Conservation (phyloP, 768 basidiomycete genomes). For the Kwoniella bestiolae region DNA sequence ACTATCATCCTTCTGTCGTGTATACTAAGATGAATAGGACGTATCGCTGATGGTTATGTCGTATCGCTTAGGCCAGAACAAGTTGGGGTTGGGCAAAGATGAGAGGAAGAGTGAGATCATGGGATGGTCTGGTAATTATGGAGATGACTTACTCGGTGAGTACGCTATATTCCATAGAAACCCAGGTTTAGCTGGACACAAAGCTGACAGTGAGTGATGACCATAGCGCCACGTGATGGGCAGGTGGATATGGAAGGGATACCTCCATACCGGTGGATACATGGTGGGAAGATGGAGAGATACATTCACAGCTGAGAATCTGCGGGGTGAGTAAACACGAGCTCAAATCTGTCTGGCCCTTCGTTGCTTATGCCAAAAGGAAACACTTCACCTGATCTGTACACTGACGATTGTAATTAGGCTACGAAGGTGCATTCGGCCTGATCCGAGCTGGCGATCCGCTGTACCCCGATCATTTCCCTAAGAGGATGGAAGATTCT, state of each 20-base stretch:
- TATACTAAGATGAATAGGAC: neutral
- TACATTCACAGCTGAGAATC: constrained; percentile 51
- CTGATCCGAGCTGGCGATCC: constrained; percentile 44
- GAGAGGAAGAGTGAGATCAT: constrained; percentile 49
- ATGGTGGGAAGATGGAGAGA: constrained; percentile 57
- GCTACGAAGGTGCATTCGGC: constrained; percentile 51
- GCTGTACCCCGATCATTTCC: constrained; percentile 42
- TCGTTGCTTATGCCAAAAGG: no score
- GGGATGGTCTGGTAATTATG: constrained; percentile 54
- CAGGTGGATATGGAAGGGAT: constrained; percentile 54
- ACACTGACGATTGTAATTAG: constrained; percentile 9
- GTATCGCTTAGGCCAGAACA: constrained; percentile 26
- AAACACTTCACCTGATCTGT: neutral
- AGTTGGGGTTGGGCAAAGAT: constrained; percentile 49
- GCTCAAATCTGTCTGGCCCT: neutral
- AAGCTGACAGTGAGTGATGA: no score
- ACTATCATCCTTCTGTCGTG: no score
- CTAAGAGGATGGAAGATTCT: constrained; percentile 38
- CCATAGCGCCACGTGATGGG: constrained; percentile 44
- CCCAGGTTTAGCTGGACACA: no score
- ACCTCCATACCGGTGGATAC: constrained; percentile 54
- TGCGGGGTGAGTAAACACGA: constrained; percentile 37
- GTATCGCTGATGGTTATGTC: no score
- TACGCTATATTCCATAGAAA: no score
- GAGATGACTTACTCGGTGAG: constrained; percentile 41